Percentiles rank a stretch among this genome's conserved stretches.
phyloP scores from a whole-genome alignment of 768 basidiomycete species.

The Russula abietina region DNA sequence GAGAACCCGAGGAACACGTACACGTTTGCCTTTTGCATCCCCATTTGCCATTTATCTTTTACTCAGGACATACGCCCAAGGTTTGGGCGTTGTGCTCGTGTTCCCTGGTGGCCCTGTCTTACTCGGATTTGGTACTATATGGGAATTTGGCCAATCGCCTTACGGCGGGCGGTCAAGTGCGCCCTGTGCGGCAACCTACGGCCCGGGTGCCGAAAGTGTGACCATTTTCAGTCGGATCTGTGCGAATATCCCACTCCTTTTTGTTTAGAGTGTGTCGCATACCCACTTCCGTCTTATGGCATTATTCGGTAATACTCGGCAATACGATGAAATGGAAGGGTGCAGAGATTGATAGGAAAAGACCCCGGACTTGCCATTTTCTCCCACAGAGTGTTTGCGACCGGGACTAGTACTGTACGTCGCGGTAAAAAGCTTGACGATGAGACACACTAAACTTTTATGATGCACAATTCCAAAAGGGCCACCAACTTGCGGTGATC shows the following conservation, averaged over 20 bases:
- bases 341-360: not conserved
- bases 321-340: constrained; percentile 14
- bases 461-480: too few relatives aligned
- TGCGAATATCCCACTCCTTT: not conserved
- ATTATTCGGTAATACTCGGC: constrained; percentile 11
- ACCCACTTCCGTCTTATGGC: constrained; percentile 11
- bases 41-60: not conserved
- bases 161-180: not conserved
- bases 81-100: not conserved
- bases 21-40: not conserved
- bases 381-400: not conserved
- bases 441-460: too few relatives aligned
- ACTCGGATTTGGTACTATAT: not conserved
- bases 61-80: not conserved
- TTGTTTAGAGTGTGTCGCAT: constrained; percentile 9
- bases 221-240: not conserved
- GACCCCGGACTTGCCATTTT: not conserved
- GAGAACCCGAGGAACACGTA: constrained; percentile 3
- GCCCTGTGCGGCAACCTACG: not conserved
- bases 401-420: not conserved
- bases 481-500: constrained; percentile 12
- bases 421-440: not conserved
- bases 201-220: not conserved
- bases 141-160: not conserved
- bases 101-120: not conserved